These are phyloP conservation scores for Globisporangium echinulatum DNA, from an alignment of 352 stramenopile species.

Conservation along the genomic window DNA sequence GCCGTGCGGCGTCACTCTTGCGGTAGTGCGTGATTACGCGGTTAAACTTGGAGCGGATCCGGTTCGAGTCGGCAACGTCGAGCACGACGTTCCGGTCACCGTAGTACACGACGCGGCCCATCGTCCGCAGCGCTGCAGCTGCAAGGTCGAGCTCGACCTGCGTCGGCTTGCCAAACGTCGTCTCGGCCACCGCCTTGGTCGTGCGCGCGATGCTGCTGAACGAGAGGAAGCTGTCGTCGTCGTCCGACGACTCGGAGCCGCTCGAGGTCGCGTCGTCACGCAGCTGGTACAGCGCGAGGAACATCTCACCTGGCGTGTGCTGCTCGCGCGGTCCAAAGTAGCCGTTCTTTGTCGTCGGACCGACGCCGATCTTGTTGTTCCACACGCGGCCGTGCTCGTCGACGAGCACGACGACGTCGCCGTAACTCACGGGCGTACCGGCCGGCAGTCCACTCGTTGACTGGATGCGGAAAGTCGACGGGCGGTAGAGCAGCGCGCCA, in stretches of 20 bases:
- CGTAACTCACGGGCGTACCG: constrained; percentile 71
- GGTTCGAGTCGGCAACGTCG: constrained; percentile 77
- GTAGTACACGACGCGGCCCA: constrained; percentile 74
- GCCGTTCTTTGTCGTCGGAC: constrained; percentile 69
- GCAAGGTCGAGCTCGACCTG: constrained; percentile 51
- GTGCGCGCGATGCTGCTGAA: constrained; percentile 51
- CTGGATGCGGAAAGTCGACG: constrained; percentile 59
- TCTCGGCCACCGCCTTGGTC: constrained; percentile 64
- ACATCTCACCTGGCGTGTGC: constrained; percentile 74
- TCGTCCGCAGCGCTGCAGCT: constrained; percentile 38
- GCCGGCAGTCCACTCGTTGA: constrained; percentile 48
- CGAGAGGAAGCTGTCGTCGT: constrained; percentile 61
- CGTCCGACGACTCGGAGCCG: constrained; percentile 51
- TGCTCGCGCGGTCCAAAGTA: constrained; percentile 69
- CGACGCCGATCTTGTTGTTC: constrained; percentile 85
- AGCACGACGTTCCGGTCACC: constrained; percentile 74
- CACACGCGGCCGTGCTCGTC: constrained; percentile 57
- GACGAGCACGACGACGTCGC: constrained; percentile 76
- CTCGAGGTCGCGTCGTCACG: constrained; percentile 28
- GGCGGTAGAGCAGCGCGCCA: constrained; percentile 30
- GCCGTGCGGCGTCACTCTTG: constrained; percentile 42
- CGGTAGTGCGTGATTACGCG: constrained; percentile 75
- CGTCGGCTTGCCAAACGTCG: constrained; percentile 54
- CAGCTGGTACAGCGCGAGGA: constrained; percentile 70
- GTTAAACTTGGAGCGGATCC: constrained; percentile 77